Conservation (phyloP, 164 flowering plant genomes). For the Berberis vulgaris region DNA sequence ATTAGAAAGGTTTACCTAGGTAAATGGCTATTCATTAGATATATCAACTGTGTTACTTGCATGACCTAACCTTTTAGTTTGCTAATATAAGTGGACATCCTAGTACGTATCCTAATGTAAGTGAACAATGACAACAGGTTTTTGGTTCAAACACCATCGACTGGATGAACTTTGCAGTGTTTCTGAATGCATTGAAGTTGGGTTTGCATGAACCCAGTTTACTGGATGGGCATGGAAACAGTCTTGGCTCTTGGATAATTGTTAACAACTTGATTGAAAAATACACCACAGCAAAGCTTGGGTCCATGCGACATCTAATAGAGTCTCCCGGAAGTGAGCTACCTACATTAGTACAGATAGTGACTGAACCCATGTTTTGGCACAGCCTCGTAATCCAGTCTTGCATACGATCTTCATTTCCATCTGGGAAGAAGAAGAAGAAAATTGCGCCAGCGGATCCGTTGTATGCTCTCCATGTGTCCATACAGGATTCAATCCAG, state of each 20-base stretch:
- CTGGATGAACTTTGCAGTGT: constrained; percentile 80
- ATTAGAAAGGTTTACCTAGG: too few relatives aligned
- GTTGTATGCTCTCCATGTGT: constrained; percentile 23
- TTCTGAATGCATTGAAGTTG: constrained; percentile 69
- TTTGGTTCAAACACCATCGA: constrained; percentile 37
- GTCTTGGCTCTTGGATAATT: constrained; percentile 29
- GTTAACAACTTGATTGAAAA: constrained; percentile 48
- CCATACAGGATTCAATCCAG: constrained; percentile 35
- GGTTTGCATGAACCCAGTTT: constrained; percentile 26
- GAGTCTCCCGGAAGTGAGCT: constrained; percentile 33
- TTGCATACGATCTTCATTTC: constrained; percentile 48
- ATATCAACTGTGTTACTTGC: too few relatives aligned
- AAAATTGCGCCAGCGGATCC: constrained; percentile 41
- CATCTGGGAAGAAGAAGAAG: constrained; percentile 77
- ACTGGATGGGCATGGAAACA: constrained; percentile 16
- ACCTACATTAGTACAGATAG: constrained; percentile 44
- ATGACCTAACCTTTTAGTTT: too few relatives aligned
- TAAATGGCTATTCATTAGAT: too few relatives aligned
- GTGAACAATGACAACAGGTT: constrained; percentile 29
- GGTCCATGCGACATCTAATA: constrained; percentile 23
- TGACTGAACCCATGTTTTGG: constrained; percentile 85
- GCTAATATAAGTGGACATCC: too few relatives aligned
- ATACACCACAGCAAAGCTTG: constrained; percentile 28
- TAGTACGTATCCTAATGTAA: too few relatives aligned
- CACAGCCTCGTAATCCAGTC: constrained; percentile 69